phyloP scores from a whole-genome alignment of 371 early-diverging fungal genomes.

The Mortierella sp. region DNA sequence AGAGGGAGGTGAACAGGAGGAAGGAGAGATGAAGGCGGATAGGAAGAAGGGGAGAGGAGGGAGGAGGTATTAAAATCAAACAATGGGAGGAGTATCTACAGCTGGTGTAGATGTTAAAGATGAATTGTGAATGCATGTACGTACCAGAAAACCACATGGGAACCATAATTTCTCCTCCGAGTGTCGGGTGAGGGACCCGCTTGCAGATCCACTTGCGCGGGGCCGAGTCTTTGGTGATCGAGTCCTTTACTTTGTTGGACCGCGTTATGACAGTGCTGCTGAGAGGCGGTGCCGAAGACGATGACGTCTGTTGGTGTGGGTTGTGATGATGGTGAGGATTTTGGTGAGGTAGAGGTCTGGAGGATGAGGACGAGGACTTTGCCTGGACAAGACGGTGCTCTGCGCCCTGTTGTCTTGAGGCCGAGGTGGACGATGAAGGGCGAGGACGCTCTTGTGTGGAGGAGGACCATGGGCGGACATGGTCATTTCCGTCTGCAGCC shows the following conservation, averaged over 20 bases:
- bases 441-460: constrained; percentile 3
- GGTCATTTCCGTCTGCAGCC: constrained; percentile 45
- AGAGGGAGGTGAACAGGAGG: neutral
- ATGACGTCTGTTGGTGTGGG: neutral
- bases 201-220: constrained; percentile 57
- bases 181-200: constrained; percentile 47
- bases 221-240: constrained; percentile 48
- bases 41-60: neutral
- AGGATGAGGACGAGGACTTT: neutral
- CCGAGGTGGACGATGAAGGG: neutral
- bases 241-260: constrained; percentile 30
- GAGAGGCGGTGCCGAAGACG: neutral
- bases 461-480: constrained; percentile 44
- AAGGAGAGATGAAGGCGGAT: neutral
- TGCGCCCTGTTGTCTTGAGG: neutral
- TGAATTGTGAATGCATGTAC: neutral
- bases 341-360: neutral
- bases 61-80: constrained; percentile 12
- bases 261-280: constrained; percentile 13
- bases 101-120: neutral
- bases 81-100: neutral
- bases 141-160: constrained; percentile 55
- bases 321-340: constrained; percentile 2
- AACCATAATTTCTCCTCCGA: constrained; percentile 56
- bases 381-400: constrained; percentile 6